Percentiles rank a stretch among this genome's conserved stretches.
phyloP scores from a whole-genome alignment of 768 basidiomycete species.

The Tulasnella sp. region DNA sequence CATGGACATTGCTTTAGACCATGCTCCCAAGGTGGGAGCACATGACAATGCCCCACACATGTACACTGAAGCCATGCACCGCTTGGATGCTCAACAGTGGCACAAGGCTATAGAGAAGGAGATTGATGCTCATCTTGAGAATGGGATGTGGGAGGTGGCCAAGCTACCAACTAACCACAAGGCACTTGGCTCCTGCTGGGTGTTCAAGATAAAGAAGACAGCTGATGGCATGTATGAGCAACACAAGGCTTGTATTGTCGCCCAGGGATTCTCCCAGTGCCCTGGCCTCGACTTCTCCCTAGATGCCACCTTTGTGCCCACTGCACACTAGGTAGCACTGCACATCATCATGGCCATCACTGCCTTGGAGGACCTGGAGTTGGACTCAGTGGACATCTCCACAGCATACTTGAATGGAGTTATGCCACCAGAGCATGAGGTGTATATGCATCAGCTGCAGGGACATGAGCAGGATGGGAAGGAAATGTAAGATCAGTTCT shows the following conservation, averaged over 20 bases:
- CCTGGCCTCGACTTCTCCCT: slow-evolving; percentile 31
- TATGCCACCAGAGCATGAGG: slow-evolving; percentile 15
- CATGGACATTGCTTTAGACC: background rate
- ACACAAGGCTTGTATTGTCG: slow-evolving; percentile 34
- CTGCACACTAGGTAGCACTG: background rate
- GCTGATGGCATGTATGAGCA: slow-evolving; percentile 25
- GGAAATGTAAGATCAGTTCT: too few relatives aligned
- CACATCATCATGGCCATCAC: background rate
- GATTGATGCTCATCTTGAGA: background rate
- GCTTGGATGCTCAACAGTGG: slow-evolving; percentile 17
- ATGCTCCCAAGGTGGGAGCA: background rate
- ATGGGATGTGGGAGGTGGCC: slow-evolving; percentile 18
- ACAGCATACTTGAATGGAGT: slow-evolving; percentile 23
- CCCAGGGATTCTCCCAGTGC: slow-evolving; percentile 33
- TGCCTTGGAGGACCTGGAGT: slow-evolving; percentile 4
- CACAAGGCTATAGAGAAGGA: background rate
- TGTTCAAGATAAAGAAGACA: slow-evolving; percentile 34
- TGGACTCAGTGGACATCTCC: slow-evolving; percentile 22
- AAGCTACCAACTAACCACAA: slow-evolving; percentile 20
- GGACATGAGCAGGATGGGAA: background rate
- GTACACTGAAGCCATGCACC: slow-evolving; percentile 18
- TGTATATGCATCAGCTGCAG: slow-evolving; percentile 6
- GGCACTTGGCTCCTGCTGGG: slow-evolving; percentile 29
- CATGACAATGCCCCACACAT: slow-evolving; percentile 13
- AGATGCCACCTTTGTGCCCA: slow-evolving; percentile 11